Evolutionary conservation across 2,329 filamentous ascomycete genomes (phyloP).

Genomic region (Colletotrichum tropicicola): DNA sequence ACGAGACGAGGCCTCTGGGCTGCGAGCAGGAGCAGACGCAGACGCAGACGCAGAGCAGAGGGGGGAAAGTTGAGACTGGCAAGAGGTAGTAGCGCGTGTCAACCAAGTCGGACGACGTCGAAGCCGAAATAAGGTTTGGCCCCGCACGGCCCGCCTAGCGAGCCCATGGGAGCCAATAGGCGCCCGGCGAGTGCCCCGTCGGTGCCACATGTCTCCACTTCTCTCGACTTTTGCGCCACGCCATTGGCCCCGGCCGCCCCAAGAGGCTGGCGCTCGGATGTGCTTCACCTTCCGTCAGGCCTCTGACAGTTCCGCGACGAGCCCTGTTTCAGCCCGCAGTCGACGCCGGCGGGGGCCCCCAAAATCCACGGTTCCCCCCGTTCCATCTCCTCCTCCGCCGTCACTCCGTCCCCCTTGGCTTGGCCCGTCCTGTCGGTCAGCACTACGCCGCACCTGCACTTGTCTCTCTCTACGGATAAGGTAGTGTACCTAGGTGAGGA

Average conservation of each 20-base stretch:
- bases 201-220: slow-evolving; percentile 39
- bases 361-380: background rate
- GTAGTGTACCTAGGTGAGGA: no score
- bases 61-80: background rate
- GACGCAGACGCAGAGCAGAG: background rate
- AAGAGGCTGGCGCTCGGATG: slow-evolving; percentile 29
- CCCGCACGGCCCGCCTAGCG: slow-evolving; percentile 7
- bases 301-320: slow-evolving; percentile 44
- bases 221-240: background rate
- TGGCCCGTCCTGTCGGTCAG: background rate
- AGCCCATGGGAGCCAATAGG: background rate
- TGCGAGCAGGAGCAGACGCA: no score
- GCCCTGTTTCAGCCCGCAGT: slow-evolving; percentile 39
- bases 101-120: slow-evolving; percentile 36
- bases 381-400: background rate
- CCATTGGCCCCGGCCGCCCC: slow-evolving; percentile 5
- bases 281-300: slow-evolving; percentile 38
- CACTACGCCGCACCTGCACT: background rate
- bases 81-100: slow-evolving; percentile 20
- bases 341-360: no score
- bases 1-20: no score
- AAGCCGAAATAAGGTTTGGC: slow-evolving; percentile 47
- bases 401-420: background rate
- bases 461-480: no score
- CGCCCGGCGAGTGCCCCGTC: no score